A percentile compares a stretch with the other conserved stretches of the same genome.
Evolutionary conservation across 2,329 filamentous ascomycete species (phyloP).

Genomic region (Corinectria fuckeliana): DNA sequence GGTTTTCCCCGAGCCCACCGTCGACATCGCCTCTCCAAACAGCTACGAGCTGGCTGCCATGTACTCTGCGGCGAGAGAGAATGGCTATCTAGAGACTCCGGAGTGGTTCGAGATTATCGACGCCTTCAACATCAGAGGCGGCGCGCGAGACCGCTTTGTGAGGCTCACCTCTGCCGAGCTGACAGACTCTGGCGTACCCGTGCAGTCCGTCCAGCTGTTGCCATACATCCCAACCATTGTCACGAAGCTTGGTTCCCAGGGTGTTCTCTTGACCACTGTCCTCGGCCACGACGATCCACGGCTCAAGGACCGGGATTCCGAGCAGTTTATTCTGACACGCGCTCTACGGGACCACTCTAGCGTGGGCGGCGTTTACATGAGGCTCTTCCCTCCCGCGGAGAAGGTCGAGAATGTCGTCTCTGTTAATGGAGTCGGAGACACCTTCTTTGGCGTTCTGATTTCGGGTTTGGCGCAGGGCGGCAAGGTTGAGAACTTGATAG

Average conservation of each 20-base stretch:
- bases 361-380: conserved; percentile 83
- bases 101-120: conserved; percentile 85
- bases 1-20: conserved; percentile 66
- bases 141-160: conserved; percentile 74
- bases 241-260: conserved; percentile 79
- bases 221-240: conserved; percentile 87
- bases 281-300: conserved; percentile 71
- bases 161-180: conserved; percentile 70
- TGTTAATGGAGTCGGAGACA: conserved; percentile 95
- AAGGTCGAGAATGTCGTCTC: conserved; percentile 76
- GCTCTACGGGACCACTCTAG: conserved; percentile 57
- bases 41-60: conserved; percentile 81
- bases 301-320: conserved; percentile 66
- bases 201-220: conserved; percentile 82
- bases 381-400: conserved; percentile 70
- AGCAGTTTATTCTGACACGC: conserved; percentile 75
- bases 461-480: conserved; percentile 73
- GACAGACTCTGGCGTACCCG: conserved; percentile 81
- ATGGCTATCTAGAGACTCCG: conserved; percentile 70
- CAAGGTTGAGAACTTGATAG: conserved; percentile 67
- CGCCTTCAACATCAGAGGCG: conserved; percentile 72
- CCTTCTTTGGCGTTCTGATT: conserved; percentile 85
- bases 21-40: conserved; percentile 84
- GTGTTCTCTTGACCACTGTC: conserved; percentile 77
- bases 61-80: conserved; percentile 71